Conservation (phyloP, 345 rosid genomes). For the Sonneratia alba region DNA sequence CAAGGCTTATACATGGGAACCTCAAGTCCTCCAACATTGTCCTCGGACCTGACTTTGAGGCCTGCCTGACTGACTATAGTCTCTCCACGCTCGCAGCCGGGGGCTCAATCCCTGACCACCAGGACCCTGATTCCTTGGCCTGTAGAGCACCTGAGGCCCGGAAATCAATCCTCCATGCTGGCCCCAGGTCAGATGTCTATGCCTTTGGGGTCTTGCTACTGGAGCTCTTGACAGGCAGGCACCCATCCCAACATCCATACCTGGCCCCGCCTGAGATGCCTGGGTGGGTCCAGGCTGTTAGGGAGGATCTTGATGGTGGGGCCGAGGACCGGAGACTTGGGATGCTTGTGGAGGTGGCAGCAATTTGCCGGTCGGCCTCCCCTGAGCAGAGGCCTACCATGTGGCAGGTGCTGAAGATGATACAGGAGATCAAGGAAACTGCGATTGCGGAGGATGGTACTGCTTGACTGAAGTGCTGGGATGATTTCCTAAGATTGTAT, state of each 20-base stretch:
- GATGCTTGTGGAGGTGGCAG: constrained; percentile 82
- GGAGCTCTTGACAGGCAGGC: constrained; percentile 79
- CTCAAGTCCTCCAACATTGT: constrained; percentile 78
- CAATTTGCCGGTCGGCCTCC: constrained; percentile 66
- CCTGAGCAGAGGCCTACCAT: constrained; percentile 87
- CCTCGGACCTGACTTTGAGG: constrained; percentile 88
- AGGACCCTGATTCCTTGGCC: constrained; percentile 58
- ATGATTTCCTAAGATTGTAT: constrained; percentile 10
- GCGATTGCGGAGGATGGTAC: constrained; percentile 29
- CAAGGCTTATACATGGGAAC: constrained; percentile 78
- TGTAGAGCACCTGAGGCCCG: constrained; percentile 79
- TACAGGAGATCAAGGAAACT: constrained; percentile 76
- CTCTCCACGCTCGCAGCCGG: constrained; percentile 58
- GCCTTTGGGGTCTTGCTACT: constrained; percentile 71
- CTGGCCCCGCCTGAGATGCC: constrained; percentile 67
- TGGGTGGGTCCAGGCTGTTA: constrained; percentile 70
- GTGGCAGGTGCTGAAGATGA: constrained; percentile 87
- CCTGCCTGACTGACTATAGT: constrained; percentile 79
- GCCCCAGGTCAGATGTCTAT: constrained; percentile 72
- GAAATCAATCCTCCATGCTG: constrained; percentile 43
- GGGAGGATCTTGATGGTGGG: constrained; percentile 48
- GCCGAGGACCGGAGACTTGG: constrained; percentile 47
- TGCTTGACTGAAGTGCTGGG: constrained; percentile 14
- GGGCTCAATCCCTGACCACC: constrained; percentile 20
- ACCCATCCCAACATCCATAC: constrained; percentile 71